Evolutionary conservation across 2,329 filamentous ascomycete genomes (phyloP).

Genomic region (Parafenestella ontariensis): DNA sequence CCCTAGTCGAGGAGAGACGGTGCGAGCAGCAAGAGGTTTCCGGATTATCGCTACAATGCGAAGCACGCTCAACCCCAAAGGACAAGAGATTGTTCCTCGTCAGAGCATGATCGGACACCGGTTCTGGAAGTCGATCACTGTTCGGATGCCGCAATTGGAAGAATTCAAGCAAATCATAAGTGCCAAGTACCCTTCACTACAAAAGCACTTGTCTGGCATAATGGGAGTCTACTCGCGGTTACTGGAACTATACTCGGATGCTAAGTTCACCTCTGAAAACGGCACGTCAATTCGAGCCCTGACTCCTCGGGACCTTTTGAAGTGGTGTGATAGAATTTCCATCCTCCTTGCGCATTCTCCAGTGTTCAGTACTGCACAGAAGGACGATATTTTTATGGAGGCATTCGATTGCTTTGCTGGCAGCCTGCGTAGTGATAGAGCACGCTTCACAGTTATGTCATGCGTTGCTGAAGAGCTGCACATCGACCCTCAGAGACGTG

Average conservation of each 20-base stretch:
- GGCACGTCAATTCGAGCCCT: conserved; percentile 66
- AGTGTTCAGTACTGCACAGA: conserved; percentile 71
- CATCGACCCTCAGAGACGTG: conserved; percentile 79
- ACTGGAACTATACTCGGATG: conserved; percentile 49
- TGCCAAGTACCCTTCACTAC: conserved; percentile 73
- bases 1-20: conserved; percentile 83
- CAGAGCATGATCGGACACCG: conserved; percentile 78
- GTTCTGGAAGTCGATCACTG: conserved; percentile 81
- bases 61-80: conserved; percentile 69
- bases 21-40: conserved; percentile 84
- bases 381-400: conserved; percentile 91
- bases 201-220: conserved; percentile 62
- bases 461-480: conserved; percentile 87
- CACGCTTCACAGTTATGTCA: conserved; percentile 66
- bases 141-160: conserved; percentile 68
- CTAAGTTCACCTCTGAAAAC: conserved; percentile 59
- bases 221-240: conserved; percentile 63
- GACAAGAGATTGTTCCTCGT: conserved; percentile 74
- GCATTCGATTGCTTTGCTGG: conserved; percentile 91
- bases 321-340: conserved; percentile 83
- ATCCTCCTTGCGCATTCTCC: conserved; percentile 68
- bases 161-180: conserved; percentile 80
- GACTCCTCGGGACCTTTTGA: conserved; percentile 81
- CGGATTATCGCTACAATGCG: conserved; percentile 91
- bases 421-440: conserved; percentile 71